Base-by-base conservation (phyloP, 202 grass and related monocot species). In the Zoysia matrella region DNA sequence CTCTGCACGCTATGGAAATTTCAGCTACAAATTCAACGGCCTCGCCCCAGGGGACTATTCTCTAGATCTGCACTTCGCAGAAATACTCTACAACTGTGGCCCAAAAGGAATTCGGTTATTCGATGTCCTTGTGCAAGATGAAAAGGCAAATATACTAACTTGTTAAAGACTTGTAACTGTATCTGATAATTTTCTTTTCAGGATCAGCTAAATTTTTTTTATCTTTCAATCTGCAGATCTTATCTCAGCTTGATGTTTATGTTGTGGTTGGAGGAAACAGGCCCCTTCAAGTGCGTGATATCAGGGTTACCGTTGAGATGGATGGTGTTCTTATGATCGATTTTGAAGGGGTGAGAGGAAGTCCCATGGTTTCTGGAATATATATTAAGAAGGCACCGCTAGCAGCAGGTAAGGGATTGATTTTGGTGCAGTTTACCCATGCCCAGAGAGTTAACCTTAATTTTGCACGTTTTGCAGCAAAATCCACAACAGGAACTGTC, bases 91-190 rank as follows among this genome's bases (percentile, higher is more conserved):
- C 85, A 95, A 87, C 40, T 64, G 9, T 52, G 96, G 96, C 11
- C 96, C 96, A 45, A 95, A 92, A 89, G 96, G 96, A 82, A 94
- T 96, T 55, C 86, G 93, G n/a, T 48, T 88, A 22, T 99, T 98
- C 62, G 85, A 99, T 90, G 90, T 99, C 49, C 87, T 90, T 42
- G 78, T 96, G 39, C 96, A 99, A 82, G 89, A 94, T 48, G 93
- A 96, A 47, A 94, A 94, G 91, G 96, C 80, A 90, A 94, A 72
- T 44, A 52, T 68, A 64, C 76, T 70, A 5, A 76, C 66, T 70
- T 66, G 2, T 65, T 6, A 62, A 30, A 30, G 1, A 50, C 41
- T 69, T 2, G 0, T 70, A 46, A 39, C n/a, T 76, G 69, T 13
- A 4, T 22, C 42, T 1, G 30, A 58, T 58, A 8, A 11, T 85